Base-by-base conservation (phyloP, 129 eudicot species). In the Oenanthe sinensis region DNA sequence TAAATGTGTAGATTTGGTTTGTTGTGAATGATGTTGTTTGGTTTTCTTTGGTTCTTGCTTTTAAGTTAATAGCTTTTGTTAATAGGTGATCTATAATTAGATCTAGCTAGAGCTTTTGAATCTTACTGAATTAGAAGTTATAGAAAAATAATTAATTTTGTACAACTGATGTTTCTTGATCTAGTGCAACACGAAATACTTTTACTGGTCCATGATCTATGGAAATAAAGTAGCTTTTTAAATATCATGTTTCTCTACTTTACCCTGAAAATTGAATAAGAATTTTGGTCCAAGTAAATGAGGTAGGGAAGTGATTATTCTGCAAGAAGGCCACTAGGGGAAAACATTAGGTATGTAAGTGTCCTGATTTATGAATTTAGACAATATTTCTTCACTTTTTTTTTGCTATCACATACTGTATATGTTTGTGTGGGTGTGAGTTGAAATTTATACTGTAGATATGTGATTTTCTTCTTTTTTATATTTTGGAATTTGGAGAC, bases 1-100 rank as follows among this genome's bases (percentile, higher is more conserved):
- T 12, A 14, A 54, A 74, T 76, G 76, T 63, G 76, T 26, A 71
- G 86, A 86, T 84, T 79, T 82, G 69, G 55, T 80, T 30, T n/a
- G 30, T 8, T 58, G 67, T 58, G 14, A 58, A 22, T 58, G 67
- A n/a, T 22, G 13, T 8, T 58, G 67, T 60, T 60, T 60, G 68
- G 68, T 8, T 60, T 3, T 60, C 28, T 58, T 58, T 58, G 65
- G 30, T 58, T 58, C 26, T 58, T 60, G 68, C 65, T 55, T 22
- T 20, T 3, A 55, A 20, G 28, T 55, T 60, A 33, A 60, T 60
- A 60, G 68, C 36, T 60, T n/a, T 26, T 65, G 28, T 37, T 17
- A 47, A 33, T 46, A 74, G 63, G 42, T 40, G 68, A 17, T 78
- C 76, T 71, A 71, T 63, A 50, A 22, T 77, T 4, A 15, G 16